Conservation (phyloP, 2,329 filamentous ascomycete genomes). For the Penicillium italicum region DNA sequence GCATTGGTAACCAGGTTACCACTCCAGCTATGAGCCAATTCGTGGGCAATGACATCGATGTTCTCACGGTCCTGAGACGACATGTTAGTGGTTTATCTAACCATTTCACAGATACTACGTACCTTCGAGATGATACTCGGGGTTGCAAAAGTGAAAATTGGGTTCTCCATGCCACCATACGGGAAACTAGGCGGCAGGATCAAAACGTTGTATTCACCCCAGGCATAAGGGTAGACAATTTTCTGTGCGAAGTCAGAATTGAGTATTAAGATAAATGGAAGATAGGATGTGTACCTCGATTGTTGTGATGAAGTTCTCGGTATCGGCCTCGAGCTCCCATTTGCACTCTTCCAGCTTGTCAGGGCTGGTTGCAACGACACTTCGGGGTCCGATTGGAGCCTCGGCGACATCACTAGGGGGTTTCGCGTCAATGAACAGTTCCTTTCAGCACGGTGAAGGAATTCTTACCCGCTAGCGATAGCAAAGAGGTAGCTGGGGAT, state of each 20-base stretch:
- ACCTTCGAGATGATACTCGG: slow-evolving; percentile 86
- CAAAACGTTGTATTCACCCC: slow-evolving; percentile 93
- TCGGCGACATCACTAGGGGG: slow-evolving; percentile 69
- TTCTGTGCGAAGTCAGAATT: slow-evolving; percentile 35
- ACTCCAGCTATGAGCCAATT: slow-evolving; percentile 73
- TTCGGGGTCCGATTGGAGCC: slow-evolving; percentile 81
- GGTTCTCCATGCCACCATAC: slow-evolving; percentile 82
- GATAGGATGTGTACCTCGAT: slow-evolving; percentile 62
- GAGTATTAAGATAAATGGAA: neutral
- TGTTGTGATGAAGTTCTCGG: slow-evolving; percentile 84
- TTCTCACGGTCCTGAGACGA: slow-evolving; percentile 67
- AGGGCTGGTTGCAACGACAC: slow-evolving; percentile 79
- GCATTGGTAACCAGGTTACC: slow-evolving; percentile 65
- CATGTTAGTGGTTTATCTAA: neutral
- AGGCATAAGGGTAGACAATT: slow-evolving; percentile 80
- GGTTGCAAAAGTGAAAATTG: slow-evolving; percentile 91
- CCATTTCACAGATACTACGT: neutral
- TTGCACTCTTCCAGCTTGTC: slow-evolving; percentile 80
- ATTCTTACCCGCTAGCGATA: slow-evolving; percentile 60
- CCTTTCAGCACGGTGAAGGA: neutral
- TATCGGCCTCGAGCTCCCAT: slow-evolving; percentile 88
- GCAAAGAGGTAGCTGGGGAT: slow-evolving; percentile 95
- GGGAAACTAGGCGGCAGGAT: slow-evolving; percentile 87
- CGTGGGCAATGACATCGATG: slow-evolving; percentile 93
- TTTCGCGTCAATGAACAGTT: neutral